A percentile compares a stretch with the other conserved stretches of the same genome.
These are phyloP conservation scores for Geoglossum cookeanum DNA, from an alignment of 2,329 filamentous ascomycete genomes.

Conservation along the genomic window DNA sequence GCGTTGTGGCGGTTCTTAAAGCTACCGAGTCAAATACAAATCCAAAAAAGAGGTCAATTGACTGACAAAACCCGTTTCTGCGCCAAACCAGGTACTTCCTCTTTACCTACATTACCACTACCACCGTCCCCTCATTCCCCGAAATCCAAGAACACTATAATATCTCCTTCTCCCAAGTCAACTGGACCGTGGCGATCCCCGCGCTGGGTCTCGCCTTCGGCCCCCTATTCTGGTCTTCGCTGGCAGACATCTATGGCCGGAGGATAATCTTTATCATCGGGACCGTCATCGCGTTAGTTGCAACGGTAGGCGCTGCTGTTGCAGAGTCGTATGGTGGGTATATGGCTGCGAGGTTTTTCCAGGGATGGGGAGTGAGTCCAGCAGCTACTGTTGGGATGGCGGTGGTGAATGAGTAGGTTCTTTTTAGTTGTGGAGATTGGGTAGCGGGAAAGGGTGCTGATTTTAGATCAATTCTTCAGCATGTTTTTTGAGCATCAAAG, in stretches of 20 bases:
- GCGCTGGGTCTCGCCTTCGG: conserved; percentile 31
- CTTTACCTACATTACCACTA: conserved; percentile 33
- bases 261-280: conserved; percentile 29
- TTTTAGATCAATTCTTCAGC: conserved; percentile 23
- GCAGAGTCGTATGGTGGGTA: conserved; percentile 28
- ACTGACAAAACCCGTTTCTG: no score
- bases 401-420: conserved; percentile 16
- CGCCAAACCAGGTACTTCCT: neutral
- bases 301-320: conserved; percentile 24
- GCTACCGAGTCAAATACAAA: no score
- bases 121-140: conserved; percentile 34
- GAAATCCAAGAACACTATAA: conserved; percentile 28
- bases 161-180: conserved; percentile 28
- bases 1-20: no score
- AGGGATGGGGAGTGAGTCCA: conserved; percentile 35
- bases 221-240: conserved; percentile 30
- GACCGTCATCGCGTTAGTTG: conserved; percentile 23
- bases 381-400: conserved; percentile 35
- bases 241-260: conserved; percentile 33
- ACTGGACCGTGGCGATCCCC: conserved; percentile 36
- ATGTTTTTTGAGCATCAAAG: conserved; percentile 37
- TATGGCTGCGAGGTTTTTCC: conserved; percentile 39
- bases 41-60: neutral
- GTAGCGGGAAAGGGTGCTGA: conserved; percentile 1
- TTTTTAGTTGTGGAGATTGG: neutral